Percentiles rank a stretch among this genome's conserved stretches.
These are phyloP conservation scores for Austroboletus niveus DNA, from an alignment of 1,284 basidiomycete species.

Conservation along the genomic window DNA sequence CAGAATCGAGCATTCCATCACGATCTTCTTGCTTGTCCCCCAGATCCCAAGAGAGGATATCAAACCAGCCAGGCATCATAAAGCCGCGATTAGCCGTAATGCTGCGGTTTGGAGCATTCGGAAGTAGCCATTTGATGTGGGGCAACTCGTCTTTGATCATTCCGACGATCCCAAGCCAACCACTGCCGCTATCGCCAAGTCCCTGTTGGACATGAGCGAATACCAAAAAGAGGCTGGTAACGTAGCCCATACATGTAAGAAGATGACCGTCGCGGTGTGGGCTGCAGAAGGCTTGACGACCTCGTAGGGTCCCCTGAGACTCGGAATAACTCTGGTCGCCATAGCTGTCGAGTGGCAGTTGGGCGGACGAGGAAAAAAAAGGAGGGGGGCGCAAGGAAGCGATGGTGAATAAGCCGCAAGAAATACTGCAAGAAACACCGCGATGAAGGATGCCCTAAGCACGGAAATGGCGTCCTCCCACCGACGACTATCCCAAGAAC, in stretches of 20 bases:
- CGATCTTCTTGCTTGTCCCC: constrained; percentile 57
- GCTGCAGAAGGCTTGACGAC: constrained; percentile 52
- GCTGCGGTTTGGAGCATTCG: constrained; percentile 38
- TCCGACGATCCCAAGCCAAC: constrained; percentile 78
- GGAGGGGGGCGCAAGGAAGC: neutral
- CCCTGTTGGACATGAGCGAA: constrained; percentile 44
- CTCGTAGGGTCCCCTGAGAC: constrained; percentile 38
- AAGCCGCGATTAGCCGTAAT: constrained; percentile 66
- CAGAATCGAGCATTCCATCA: constrained; percentile 64
- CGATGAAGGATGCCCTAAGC: constrained; percentile 1
- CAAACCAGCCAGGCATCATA: constrained; percentile 79
- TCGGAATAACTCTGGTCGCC: constrained; percentile 26
- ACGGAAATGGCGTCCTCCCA: neutral
- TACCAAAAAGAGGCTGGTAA: constrained; percentile 5
- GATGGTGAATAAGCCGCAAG: constrained; percentile 1
- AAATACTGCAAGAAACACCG: constrained; percentile 5
- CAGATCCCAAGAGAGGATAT: constrained; percentile 69
- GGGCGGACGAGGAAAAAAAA: neutral
- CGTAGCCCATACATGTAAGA: constrained; percentile 68
- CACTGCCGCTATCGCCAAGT: constrained; percentile 71
- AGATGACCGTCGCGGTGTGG: constrained; percentile 87
- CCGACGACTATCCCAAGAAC: neutral
- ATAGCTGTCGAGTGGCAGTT: constrained; percentile 8
- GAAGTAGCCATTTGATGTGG: constrained; percentile 80
- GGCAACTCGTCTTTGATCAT: constrained; percentile 58